Evolutionary conservation across 768 basidiomycete genomes (phyloP).

Genomic region (Chalciporus sphaerocephalus): DNA sequence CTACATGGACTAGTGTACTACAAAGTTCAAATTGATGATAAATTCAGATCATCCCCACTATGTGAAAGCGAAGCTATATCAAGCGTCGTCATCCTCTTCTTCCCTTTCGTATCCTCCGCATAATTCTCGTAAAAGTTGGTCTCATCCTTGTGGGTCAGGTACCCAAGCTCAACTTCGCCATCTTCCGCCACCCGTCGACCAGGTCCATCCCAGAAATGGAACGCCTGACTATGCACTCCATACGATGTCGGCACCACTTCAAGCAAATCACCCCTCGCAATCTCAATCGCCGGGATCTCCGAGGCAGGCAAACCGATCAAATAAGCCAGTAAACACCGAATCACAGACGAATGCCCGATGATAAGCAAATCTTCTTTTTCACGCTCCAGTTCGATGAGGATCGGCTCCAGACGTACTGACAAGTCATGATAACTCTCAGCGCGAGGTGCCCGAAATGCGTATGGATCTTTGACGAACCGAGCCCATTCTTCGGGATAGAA

Average conservation of each 20-base stretch:
- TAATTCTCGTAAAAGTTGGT: conserved; percentile 89
- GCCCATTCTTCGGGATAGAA: conserved; percentile 95
- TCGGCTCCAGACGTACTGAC: conserved; percentile 88
- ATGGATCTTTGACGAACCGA: conserved; percentile 88
- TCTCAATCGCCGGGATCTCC: conserved; percentile 96
- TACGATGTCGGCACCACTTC: conserved; percentile 88
- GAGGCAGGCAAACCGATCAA: conserved; percentile 91
- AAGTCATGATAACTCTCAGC: conserved; percentile 98
- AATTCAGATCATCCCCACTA: conserved; percentile 3
- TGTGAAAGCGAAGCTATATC: conserved; percentile 27
- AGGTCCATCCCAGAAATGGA: conserved; percentile 90
- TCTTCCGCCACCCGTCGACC: conserved; percentile 49
- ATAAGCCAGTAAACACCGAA: conserved; percentile 90
- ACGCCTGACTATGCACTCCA: conserved; percentile 86
- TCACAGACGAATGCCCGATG: conserved; percentile 95
- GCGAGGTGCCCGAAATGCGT: conserved; percentile 84
- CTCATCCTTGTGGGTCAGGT: conserved; percentile 47
- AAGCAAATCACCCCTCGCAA: conserved; percentile 93
- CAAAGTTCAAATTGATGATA: not conserved
- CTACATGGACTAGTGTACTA: not conserved
- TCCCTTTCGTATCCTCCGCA: conserved; percentile 69
- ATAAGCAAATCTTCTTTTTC: conserved; percentile 93
- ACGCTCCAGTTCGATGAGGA: conserved; percentile 89
- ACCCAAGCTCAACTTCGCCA: conserved; percentile 24
- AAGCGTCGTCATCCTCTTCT: conserved; percentile 38